Evolutionary conservation across 2,329 filamentous ascomycete species (phyloP).

Genomic region (Fusarium proliferatum): DNA sequence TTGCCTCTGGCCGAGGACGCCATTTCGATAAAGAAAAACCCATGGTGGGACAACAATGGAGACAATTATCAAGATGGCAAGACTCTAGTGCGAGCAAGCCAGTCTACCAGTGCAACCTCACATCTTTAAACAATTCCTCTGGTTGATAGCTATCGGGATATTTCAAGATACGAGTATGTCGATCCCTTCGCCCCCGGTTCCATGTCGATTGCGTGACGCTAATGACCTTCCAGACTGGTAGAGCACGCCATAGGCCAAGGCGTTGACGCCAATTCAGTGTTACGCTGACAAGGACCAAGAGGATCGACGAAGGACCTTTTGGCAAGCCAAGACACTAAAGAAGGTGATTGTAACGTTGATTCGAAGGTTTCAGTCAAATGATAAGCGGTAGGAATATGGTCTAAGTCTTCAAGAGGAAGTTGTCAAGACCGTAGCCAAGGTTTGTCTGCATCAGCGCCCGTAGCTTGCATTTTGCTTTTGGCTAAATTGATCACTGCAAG

Average conservation of each 20-base stretch:
- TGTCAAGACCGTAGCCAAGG: not conserved
- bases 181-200: not conserved
- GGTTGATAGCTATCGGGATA: not conserved
- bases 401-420: not conserved
- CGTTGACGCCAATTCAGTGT: constrained; percentile 16
- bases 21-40: not conserved
- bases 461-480: not conserved
- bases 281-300: not conserved
- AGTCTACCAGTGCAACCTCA: not conserved
- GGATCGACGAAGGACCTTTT: not conserved
- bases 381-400: not conserved
- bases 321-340: not conserved
- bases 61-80: not conserved
- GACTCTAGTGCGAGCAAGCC: not conserved
- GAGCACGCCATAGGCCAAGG: constrained; percentile 27
- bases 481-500: not conserved
- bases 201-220: constrained; percentile 18
- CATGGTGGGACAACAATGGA: not conserved
- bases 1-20: not conserved
- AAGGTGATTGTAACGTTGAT: not conserved
- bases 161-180: not conserved
- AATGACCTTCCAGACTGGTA: constrained; percentile 23
- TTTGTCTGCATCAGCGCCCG: not conserved
- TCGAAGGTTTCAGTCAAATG: not conserved
- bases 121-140: not conserved